phyloP scores from a whole-genome alignment of 2,329 filamentous ascomycete species.

The Penicillium verrucosum region DNA sequence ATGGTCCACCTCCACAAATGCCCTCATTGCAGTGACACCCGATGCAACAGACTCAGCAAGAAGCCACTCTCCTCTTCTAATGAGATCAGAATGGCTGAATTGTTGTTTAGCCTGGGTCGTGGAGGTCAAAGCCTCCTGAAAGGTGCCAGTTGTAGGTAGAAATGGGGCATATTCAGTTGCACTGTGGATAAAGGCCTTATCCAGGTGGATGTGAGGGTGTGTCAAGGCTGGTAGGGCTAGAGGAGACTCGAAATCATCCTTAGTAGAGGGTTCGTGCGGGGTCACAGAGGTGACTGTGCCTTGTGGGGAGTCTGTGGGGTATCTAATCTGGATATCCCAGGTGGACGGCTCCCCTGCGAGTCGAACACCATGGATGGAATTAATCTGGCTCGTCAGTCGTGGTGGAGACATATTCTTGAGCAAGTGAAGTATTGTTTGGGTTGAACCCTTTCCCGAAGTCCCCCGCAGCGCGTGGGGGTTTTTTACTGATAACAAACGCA shows the following conservation, averaged over 20 bases:
- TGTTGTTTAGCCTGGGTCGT: slow-evolving; percentile 60
- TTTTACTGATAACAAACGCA: background rate
- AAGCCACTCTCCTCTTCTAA: slow-evolving; percentile 61
- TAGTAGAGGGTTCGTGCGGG: slow-evolving; percentile 16
- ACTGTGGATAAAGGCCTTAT: slow-evolving; percentile 48
- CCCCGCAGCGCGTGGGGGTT: background rate
- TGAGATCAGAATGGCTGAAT: slow-evolving; percentile 62
- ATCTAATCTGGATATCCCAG: slow-evolving; percentile 34
- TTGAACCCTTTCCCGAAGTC: background rate
- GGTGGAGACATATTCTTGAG: slow-evolving; percentile 6
- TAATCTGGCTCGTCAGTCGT: slow-evolving; percentile 12
- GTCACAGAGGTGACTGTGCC: slow-evolving; percentile 29
- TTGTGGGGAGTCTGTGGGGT: slow-evolving; percentile 5
- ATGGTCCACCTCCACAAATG: slow-evolving; percentile 68
- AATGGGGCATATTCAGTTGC: slow-evolving; percentile 54
- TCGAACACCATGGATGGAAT: slow-evolving; percentile 27
- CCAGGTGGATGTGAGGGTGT: slow-evolving; percentile 71
- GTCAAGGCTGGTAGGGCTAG: slow-evolving; percentile 57
- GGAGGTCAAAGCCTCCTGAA: slow-evolving; percentile 61
- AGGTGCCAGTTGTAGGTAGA: slow-evolving; percentile 57
- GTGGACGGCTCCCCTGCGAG: slow-evolving; percentile 28
- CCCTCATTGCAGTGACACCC: slow-evolving; percentile 66
- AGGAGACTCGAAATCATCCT: slow-evolving; percentile 13
- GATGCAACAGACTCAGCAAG: slow-evolving; percentile 62
- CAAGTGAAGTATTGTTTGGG: background rate